A percentile compares a stretch with the other conserved stretches of the same genome.
Conservation (phyloP, 192 early-diverging fungal species). For the Coemansia sp. region DNA sequence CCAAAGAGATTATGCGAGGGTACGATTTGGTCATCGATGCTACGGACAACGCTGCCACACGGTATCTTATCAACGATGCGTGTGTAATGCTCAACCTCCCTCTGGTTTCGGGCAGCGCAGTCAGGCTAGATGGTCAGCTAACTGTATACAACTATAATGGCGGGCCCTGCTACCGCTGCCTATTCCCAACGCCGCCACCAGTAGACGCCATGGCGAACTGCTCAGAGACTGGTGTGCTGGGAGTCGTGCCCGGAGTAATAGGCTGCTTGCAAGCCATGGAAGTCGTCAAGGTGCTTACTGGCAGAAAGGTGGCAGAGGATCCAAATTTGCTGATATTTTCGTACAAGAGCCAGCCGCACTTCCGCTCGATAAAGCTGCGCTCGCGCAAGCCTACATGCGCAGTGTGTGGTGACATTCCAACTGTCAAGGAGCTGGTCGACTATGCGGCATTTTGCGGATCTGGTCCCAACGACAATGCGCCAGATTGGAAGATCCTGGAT, state of each 20-base stretch:
- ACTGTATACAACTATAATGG: slow-evolving; percentile 90
- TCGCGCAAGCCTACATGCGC: slow-evolving; percentile 69
- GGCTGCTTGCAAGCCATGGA: slow-evolving; percentile 92
- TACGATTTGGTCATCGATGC: slow-evolving; percentile 91
- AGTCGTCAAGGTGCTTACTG: slow-evolving; percentile 81
- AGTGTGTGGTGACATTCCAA: slow-evolving; percentile 86
- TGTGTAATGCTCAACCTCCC: slow-evolving; percentile 81
- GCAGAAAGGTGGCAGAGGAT: slow-evolving; percentile 58
- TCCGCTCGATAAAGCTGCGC: slow-evolving; percentile 81
- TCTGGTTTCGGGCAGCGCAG: slow-evolving; percentile 87
- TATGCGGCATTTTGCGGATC: slow-evolving; percentile 91
- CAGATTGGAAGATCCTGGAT: slow-evolving; percentile 36
- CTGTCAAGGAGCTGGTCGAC: slow-evolving; percentile 79
- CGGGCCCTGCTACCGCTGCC: slow-evolving; percentile 95
- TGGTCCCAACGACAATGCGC: slow-evolving; percentile 74
- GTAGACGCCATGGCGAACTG: slow-evolving; percentile 87
- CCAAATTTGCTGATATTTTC: slow-evolving; percentile 83
- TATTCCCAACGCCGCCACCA: slow-evolving; percentile 93
- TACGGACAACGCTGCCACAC: slow-evolving; percentile 93
- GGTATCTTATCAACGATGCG: slow-evolving; percentile 94
- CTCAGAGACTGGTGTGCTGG: slow-evolving; percentile 89
- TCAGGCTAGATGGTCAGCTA: slow-evolving; percentile 92
- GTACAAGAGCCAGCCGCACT: slow-evolving; percentile 65
- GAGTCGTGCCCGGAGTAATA: slow-evolving; percentile 92
- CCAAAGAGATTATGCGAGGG: slow-evolving; percentile 66